phyloP scores from a whole-genome alignment of 208 protist species.

The Leishmania lainsoni region DNA sequence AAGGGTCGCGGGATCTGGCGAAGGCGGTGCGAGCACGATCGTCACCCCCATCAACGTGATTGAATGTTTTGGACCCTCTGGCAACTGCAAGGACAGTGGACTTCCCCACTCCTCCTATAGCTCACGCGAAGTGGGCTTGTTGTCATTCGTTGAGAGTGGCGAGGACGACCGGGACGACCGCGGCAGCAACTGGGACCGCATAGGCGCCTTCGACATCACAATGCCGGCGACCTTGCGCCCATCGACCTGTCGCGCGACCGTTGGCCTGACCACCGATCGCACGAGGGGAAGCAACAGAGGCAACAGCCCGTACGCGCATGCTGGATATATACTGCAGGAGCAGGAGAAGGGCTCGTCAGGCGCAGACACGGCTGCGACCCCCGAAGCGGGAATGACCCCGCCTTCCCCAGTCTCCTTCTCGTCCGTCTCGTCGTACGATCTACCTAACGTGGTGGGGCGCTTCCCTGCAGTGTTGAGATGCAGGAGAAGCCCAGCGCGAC shows the following conservation, averaged over 20 bases:
- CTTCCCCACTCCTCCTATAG: constrained; percentile 9
- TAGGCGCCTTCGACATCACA: neutral
- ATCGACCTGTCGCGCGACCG: neutral
- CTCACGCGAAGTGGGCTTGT: constrained; percentile 10
- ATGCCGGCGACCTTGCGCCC: neutral
- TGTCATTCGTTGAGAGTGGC: neutral
- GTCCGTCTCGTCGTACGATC: neutral
- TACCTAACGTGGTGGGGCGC: neutral
- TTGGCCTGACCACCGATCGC: neutral
- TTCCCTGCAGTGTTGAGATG: neutral
- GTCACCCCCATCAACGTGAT: neutral
- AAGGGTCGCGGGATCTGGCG: neutral
- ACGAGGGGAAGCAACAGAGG: neutral
- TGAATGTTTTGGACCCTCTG: neutral
- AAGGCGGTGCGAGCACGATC: neutral
- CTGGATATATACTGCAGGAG: neutral
- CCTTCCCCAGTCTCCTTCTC: neutral
- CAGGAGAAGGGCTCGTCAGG: neutral
- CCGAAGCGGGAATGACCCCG: neutral
- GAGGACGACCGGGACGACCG: constrained; percentile 3
- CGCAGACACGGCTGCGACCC: neutral
- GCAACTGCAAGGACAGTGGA: neutral
- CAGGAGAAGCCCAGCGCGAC: neutral
- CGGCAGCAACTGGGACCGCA: neutral
- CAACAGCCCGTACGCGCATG: neutral